A percentile compares a stretch with the other conserved stretches of the same genome.
phyloP scores from a whole-genome alignment of 768 basidiomycete genomes.

The Termitomyces bulborhizus region DNA sequence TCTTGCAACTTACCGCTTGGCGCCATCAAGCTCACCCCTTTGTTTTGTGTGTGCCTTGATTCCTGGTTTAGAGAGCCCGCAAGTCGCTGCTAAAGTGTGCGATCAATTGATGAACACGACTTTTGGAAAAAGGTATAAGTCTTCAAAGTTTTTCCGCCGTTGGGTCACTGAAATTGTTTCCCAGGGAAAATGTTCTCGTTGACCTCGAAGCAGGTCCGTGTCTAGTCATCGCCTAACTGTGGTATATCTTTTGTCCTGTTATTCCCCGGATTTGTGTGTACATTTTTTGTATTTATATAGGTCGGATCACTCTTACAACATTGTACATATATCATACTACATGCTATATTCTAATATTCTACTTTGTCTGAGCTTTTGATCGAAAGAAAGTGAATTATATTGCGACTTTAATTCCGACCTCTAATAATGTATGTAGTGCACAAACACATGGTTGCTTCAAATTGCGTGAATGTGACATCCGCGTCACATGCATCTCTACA shows the following conservation, averaged over 20 bases:
- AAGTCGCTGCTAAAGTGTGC: constrained; percentile 35
- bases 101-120: constrained; percentile 40
- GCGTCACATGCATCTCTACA: constrained; percentile 12
- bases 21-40: constrained; percentile 52
- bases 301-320: constrained; percentile 1
- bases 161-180: not conserved
- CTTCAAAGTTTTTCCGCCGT: not conserved
- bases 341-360: not conserved
- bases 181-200: constrained; percentile 26
- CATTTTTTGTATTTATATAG: constrained; percentile 4
- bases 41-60: constrained; percentile 54
- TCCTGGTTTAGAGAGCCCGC: constrained; percentile 33
- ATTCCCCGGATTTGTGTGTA: constrained; percentile 3
- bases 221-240: constrained; percentile 45
- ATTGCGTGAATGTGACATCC: constrained; percentile 11
- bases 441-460: constrained; percentile 11
- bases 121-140: constrained; percentile 30
- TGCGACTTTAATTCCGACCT: no score
- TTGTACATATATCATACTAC: constrained; percentile 3
- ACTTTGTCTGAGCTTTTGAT: not conserved
- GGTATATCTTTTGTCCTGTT: not conserved
- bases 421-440: no score
- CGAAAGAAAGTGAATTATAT: not conserved
- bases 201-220: constrained; percentile 47
- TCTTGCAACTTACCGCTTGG: constrained; percentile 54